Base-by-base conservation (phyloP, 2,329 filamentous ascomycete species). In the Cordyceps tenuipes region DNA sequence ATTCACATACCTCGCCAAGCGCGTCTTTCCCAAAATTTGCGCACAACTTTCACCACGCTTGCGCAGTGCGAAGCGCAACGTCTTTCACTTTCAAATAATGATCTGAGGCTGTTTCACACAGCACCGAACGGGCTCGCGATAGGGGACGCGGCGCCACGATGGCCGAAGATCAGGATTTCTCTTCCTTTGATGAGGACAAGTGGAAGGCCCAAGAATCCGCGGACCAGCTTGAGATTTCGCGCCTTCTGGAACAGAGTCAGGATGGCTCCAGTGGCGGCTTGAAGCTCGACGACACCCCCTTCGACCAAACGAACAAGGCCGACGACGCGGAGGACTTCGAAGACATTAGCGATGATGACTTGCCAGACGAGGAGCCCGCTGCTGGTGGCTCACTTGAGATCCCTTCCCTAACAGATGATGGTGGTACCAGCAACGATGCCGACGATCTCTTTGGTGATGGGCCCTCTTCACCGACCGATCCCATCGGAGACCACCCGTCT, bases 251-350 rank as follows among this genome's bases (percentile, higher is more conserved):
- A 29, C 71, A 76, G 55, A 74, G 72, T 44, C 73, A 77, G 62
- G 71, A 75, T 60, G 72, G 72, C 36, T 68, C 66, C 13, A 72
- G 68, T 21, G 68, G 76, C 13, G 73, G 72, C 9, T 68, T 77
- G 5, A 73, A 76, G 55, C 69, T 84, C 61, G 74, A 79, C 62
- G 72, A 73, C 51, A 71, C 68, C 13, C 72, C 78, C 26, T 82
- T 87, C 64, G 85, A 86, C 64, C 79, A 85, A 64, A 78, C 79
- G 7, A 88, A 91, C 71, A 99, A 99, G 73, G 93, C 91, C 59
- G 91, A 91, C 62, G 90, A 97, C 74, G 94, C 94, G 46, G 77
- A 94, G 63, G 94, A 99, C 70, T 99, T 81, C 67, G 91, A 90
- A 70, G 90, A 96, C 69, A 92, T 97, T 63, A 88, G 88, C 65